These are phyloP conservation scores for Luffa aegyptiaca DNA, from an alignment of 306 rosid genomes.

Conservation along the genomic window DNA sequence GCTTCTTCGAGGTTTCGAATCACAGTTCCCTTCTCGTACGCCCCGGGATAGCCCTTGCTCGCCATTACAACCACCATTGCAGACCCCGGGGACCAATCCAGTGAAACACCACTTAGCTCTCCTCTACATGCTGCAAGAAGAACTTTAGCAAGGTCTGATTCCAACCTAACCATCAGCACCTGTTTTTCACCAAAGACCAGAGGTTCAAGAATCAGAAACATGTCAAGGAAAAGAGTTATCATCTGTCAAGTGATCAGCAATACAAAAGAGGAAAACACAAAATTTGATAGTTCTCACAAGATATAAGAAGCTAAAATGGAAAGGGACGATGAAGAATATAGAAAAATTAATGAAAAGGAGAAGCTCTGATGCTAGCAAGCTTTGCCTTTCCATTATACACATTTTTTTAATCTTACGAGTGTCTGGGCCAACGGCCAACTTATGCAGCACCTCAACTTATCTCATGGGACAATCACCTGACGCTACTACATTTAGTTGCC, in stretches of 20 bases:
- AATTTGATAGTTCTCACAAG: neutral
- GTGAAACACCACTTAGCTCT: slow-evolving; percentile 55
- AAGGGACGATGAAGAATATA: neutral
- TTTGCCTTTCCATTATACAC: neutral
- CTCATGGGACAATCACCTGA: too few species aligned
- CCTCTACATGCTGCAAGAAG: slow-evolving; percentile 94
- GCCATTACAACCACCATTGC: slow-evolving; percentile 99
- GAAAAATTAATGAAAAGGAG: neutral
- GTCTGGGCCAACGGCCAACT: too few species aligned
- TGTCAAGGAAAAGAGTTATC: neutral
- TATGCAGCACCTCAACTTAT: too few species aligned
- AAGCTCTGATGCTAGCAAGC: neutral
- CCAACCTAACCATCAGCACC: slow-evolving; percentile 90
- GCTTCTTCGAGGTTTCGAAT: slow-evolving; percentile 73
- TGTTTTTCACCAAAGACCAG: slow-evolving; percentile 20
- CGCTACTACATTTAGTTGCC: too few species aligned
- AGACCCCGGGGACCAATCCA: slow-evolving; percentile 83
- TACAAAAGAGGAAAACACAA: neutral
- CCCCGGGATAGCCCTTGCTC: slow-evolving; percentile 80
- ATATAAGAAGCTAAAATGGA: neutral
- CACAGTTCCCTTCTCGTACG: slow-evolving; percentile 81
- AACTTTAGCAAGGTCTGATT: slow-evolving; percentile 80
- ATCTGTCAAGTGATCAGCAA: neutral
- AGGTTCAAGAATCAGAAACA: neutral
- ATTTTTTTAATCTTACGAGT: too few species aligned